Conservation (phyloP, 768 basidiomycete genomes). For the Mycena sanguinolenta region DNA sequence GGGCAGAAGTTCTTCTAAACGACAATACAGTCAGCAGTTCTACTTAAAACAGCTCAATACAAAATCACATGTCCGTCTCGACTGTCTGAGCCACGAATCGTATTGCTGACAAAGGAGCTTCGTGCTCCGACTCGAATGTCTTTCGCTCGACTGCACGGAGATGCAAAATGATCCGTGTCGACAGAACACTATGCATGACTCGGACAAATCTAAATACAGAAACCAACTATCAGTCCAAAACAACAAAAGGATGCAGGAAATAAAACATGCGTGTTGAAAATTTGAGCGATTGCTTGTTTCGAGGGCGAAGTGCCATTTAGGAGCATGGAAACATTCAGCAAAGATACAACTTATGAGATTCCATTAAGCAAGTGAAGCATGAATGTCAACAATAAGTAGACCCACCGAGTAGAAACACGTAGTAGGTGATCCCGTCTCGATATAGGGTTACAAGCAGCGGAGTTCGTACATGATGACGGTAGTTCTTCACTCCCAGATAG, state of each 20-base stretch:
- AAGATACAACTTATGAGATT: not conserved
- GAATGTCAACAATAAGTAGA: not conserved
- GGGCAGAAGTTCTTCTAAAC: too few relatives aligned
- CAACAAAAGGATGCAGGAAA: not conserved
- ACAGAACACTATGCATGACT: constrained; percentile 42
- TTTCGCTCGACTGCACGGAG: not conserved
- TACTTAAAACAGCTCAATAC: too few relatives aligned
- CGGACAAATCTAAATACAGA: constrained; percentile 42
- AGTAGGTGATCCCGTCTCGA: constrained; percentile 30
- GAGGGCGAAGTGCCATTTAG: not conserved
- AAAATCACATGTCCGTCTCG: not conserved
- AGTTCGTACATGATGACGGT: constrained; percentile 14
- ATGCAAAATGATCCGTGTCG: constrained; percentile 19
- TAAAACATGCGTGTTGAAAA: constrained; percentile 1
- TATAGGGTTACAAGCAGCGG: constrained; percentile 27
- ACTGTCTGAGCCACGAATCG: too few relatives aligned
- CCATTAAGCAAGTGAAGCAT: not conserved
- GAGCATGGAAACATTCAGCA: constrained; percentile 1
- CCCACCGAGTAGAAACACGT: constrained; percentile 22
- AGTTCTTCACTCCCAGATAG: constrained; percentile 21
- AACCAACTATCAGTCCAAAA: not conserved
- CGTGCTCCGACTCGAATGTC: not conserved
- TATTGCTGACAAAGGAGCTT: too few relatives aligned
- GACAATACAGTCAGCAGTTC: too few relatives aligned
- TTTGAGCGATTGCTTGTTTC: not conserved